Conservation (phyloP, 768 basidiomycete species). For the Tricholoma flavovirens region DNA sequence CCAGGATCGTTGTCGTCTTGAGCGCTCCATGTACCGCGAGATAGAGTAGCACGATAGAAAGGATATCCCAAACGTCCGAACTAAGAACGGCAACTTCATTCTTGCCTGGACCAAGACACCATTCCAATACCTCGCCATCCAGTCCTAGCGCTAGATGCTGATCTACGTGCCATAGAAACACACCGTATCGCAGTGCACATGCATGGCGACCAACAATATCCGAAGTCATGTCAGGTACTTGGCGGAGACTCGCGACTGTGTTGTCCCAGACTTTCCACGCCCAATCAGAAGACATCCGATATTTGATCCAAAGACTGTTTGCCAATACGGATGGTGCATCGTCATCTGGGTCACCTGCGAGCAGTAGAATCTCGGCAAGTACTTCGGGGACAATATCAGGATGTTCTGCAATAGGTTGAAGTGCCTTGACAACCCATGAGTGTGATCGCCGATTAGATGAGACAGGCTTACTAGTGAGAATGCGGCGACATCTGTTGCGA, state of each 20-base stretch:
- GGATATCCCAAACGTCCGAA: conserved; percentile 61
- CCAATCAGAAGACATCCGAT: conserved; percentile 68
- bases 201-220: conserved; percentile 41
- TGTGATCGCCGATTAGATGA: background rate
- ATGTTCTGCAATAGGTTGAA: conserved; percentile 38
- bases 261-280: conserved; percentile 85
- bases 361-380: conserved; percentile 60
- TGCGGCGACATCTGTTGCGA: conserved; percentile 52
- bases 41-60: conserved; percentile 57
- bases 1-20: conserved; percentile 64
- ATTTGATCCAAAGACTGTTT: conserved; percentile 78
- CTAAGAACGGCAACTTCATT: conserved; percentile 55
- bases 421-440: conserved; percentile 28
- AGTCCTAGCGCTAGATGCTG: conserved; percentile 71
- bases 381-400: conserved; percentile 39
- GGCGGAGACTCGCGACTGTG: conserved; percentile 66
- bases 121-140: conserved; percentile 62
- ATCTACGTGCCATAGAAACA: conserved; percentile 68
- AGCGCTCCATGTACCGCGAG: conserved; percentile 63
- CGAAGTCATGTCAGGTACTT: conserved; percentile 51
- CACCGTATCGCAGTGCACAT: conserved; percentile 61
- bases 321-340: conserved; percentile 69
- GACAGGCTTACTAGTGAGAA: conserved; percentile 51
- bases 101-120: conserved; percentile 67
- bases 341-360: conserved; percentile 51